These are phyloP conservation scores for Penicillium sumatraense DNA, from an alignment of 2,329 filamentous ascomycete genomes.

Conservation along the genomic window DNA sequence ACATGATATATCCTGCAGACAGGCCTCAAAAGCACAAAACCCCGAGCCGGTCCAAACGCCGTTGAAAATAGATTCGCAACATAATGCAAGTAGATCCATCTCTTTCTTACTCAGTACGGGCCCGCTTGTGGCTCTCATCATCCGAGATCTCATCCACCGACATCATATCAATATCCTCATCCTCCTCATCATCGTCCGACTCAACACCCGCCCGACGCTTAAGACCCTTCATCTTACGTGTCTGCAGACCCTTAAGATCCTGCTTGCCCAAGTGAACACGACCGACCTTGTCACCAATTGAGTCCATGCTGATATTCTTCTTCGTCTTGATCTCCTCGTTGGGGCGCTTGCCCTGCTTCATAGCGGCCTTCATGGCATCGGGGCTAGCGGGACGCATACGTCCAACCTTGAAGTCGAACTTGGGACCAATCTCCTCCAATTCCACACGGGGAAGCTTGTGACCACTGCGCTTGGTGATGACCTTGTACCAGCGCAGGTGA, in stretches of 20 bases:
- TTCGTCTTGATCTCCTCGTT: constrained; percentile 66
- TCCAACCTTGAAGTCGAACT: constrained; percentile 89
- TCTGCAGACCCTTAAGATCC: constrained; percentile 85
- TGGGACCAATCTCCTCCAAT: constrained; percentile 91
- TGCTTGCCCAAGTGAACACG: constrained; percentile 90
- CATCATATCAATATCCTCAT: constrained; percentile 55
- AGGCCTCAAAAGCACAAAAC: constrained; percentile 27
- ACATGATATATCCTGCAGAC: constrained; percentile 23
- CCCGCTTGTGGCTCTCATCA: constrained; percentile 41
- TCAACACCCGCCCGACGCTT: constrained; percentile 76
- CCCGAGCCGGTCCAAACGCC: constrained; percentile 31
- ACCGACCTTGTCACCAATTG: constrained; percentile 95
- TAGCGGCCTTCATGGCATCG: constrained; percentile 86
- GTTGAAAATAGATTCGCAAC: constrained; percentile 26
- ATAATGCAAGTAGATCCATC: constrained; percentile 25
- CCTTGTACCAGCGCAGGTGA: constrained; percentile 79
- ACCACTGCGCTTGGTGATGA: constrained; percentile 83
- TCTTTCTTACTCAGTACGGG: constrained; percentile 31
- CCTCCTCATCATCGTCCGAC: constrained; percentile 56
- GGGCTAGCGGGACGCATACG: constrained; percentile 59
- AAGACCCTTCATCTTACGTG: constrained; percentile 98
- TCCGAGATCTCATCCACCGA: constrained; percentile 48
- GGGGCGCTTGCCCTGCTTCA: constrained; percentile 78
- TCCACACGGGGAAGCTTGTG: constrained; percentile 89
- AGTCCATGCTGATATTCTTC: constrained; percentile 94